Conservation (phyloP, 345 rosid genomes). For the Clarkia xantiana region DNA sequence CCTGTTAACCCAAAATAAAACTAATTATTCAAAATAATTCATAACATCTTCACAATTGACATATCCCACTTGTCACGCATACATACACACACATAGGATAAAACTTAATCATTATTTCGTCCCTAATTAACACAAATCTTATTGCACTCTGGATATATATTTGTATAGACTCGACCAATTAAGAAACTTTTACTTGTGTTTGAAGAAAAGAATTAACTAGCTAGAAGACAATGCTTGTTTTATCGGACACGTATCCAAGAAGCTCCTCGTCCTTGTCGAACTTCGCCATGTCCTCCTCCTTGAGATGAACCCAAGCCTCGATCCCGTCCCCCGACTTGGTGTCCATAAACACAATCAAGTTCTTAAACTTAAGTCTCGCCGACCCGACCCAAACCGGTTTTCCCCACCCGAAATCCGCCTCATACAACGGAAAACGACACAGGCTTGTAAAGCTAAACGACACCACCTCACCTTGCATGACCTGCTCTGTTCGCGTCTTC, state of each 20-base stretch:
- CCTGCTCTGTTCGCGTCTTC: neutral
- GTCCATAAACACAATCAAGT: conserved; percentile 24
- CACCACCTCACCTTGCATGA: conserved; percentile 11
- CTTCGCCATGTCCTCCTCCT: conserved; percentile 7
- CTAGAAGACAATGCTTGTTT: too few species aligned
- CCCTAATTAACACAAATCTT: too few species aligned
- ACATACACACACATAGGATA: too few species aligned
- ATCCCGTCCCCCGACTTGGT: conserved; percentile 16
- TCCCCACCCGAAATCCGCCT: conserved; percentile 39
- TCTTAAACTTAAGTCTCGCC: conserved; percentile 7
- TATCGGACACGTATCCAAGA: neutral
- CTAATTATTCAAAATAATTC: too few species aligned
- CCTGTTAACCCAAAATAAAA: too few species aligned
- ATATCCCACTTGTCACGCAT: too few species aligned
- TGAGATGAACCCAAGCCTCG: conserved; percentile 11
- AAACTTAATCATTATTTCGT: too few species aligned
- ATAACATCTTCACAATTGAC: too few species aligned
- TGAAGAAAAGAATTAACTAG: too few species aligned
- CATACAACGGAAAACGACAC: conserved; percentile 27
- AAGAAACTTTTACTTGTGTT: too few species aligned
- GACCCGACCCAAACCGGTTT: conserved; percentile 8
- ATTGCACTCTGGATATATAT: too few species aligned
- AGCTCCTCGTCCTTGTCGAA: conserved; percentile 8
- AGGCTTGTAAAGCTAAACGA: conserved; percentile 18
- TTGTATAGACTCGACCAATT: too few species aligned